phyloP scores from a whole-genome alignment of 176 grass and related monocot species.

The Paspalum notatum region DNA sequence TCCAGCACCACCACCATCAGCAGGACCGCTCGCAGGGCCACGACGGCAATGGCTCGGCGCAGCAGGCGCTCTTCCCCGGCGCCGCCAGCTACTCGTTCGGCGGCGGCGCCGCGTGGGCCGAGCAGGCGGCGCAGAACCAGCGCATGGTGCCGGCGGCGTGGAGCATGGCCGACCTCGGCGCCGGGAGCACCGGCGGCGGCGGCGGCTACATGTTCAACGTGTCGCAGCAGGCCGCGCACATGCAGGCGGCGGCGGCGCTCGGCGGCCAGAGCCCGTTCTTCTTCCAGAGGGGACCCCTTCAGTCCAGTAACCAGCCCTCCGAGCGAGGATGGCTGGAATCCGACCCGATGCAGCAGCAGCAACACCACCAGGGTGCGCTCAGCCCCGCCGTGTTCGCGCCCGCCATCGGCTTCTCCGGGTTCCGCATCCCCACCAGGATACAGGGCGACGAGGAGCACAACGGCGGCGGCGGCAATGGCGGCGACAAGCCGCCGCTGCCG shows the following conservation, averaged over 20 bases:
- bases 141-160: constrained; percentile 60
- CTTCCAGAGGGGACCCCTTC: constrained; percentile 98
- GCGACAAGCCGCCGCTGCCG: constrained; percentile 72
- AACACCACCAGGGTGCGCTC: constrained; percentile 49
- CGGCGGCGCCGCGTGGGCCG: constrained; percentile 61
- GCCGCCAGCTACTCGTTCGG: constrained; percentile 57
- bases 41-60: constrained; percentile 43
- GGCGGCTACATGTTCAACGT: constrained; percentile 68
- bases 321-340: constrained; percentile 84
- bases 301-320: constrained; percentile 98
- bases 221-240: constrained; percentile 67
- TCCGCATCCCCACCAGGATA: constrained; percentile 80
- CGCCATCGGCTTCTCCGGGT: constrained; percentile 72
- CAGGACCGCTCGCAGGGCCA: constrained; percentile 51
- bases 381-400: constrained; percentile 59
- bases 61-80: constrained; percentile 54
- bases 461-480: constrained; percentile 59
- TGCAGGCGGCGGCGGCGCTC: constrained; percentile 65
- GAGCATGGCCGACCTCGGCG: constrained; percentile 64
- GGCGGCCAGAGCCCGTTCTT: constrained; percentile 75
- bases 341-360: constrained; percentile 61
- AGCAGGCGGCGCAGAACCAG: constrained; percentile 54
- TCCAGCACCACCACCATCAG: constrained; percentile 55
- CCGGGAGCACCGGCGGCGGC: constrained; percentile 41
- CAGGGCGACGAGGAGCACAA: constrained; percentile 94